Base-by-base conservation (phyloP, 1,139 yeast genomes). In the Lodderomyces orthopsilosis region DNA sequence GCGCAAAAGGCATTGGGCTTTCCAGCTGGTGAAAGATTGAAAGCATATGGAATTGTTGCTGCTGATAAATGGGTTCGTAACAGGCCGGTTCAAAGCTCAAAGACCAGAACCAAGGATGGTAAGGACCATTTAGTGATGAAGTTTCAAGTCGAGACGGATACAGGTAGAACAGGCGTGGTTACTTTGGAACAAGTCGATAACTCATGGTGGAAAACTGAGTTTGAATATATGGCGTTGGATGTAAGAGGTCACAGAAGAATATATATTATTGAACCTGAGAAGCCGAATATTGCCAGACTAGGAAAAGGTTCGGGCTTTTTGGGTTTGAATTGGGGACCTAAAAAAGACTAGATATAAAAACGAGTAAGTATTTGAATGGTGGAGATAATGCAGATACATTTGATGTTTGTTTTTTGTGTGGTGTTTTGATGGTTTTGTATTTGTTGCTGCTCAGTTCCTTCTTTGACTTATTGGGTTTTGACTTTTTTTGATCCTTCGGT, bases 301-400 rank as follows among this genome's bases (percentile, higher is more conserved):
- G 30, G 56, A 17, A 52, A 51, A 27, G 68, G 67, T 17, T 59
- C 69, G 6, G 91, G 93, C 1, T 85, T 87, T 57, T 70, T 87
- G 51, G 95, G 95, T 13, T 80, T 87, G 38, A 84, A 81, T 54
- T 88, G 95, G 95, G 95, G 95, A 1, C 85, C 89, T 18, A 83
- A 79, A 61, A 78, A 77, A 52, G 79, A 79, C 42, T 70, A 47
- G 37, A 18, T 22, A 19, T 12, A 5, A n/a, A 23, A 35, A 15
- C 15, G 34, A 37, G 26, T 2, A 26, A 15, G 18, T 7, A 19
- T 24, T 19, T 15, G 21, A 30, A 26, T 15, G 34, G 26, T 19
- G 21, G 33, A 7, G 33, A 13, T 14, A 28, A 27, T 13, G 21
- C 17, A 8, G 30, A 24, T 36, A 15, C 39, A 36, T 12, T 14